Base-by-base conservation (phyloP, 1,284 basidiomycete genomes). In the Stygiomarasmius scandens region DNA sequence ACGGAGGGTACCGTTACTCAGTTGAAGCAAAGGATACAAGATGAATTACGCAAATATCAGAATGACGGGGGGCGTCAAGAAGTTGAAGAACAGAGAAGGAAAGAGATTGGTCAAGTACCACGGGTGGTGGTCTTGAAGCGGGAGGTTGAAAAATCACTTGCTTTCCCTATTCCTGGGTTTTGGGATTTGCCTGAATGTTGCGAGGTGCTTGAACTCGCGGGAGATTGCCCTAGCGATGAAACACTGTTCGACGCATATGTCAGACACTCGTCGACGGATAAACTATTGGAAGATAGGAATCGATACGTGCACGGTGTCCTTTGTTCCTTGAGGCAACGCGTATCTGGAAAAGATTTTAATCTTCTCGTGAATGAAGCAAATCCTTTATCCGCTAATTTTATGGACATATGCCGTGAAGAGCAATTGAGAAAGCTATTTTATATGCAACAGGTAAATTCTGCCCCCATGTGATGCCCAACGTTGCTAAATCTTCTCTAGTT, bases 381-480 rank as follows among this genome's bases (percentile, higher is more conserved):
- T 44, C 61, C 69, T 8, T 61, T 81, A 3, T 71, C 73, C 1
- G 67, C 73, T 0, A 69, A 72, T 24, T 79, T 79, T 57, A 75
- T 80, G 76, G 78, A 82, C 59, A 61, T 82, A 16, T 81, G 79
- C 62, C 67, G 64, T 14, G 68, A 79, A 51, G 69, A 72, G 5
- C 69, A 74, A 34, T 61, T 81, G 19, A 72, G 77, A 25, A 81
- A 81, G 60, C 65, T 82, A 1, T 78, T 81, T 61, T 80, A 77
- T 61, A 80, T 81, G 75, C 78, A 79, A 61, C 78, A 82, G 71
- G 79, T 79, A 52, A 27, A 68, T 64, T 11, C 53, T 23, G 19
- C 14, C 14, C 25, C n/a, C 2, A 24, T 54, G 22, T n/a, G n/a
- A n/a, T n/a, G n/a, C n/a, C n/a, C n/a, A n/a, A n/a, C n/a, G n/a